Conservation (phyloP, 768 basidiomycete genomes). For the Xerocomellus intermedius region DNA sequence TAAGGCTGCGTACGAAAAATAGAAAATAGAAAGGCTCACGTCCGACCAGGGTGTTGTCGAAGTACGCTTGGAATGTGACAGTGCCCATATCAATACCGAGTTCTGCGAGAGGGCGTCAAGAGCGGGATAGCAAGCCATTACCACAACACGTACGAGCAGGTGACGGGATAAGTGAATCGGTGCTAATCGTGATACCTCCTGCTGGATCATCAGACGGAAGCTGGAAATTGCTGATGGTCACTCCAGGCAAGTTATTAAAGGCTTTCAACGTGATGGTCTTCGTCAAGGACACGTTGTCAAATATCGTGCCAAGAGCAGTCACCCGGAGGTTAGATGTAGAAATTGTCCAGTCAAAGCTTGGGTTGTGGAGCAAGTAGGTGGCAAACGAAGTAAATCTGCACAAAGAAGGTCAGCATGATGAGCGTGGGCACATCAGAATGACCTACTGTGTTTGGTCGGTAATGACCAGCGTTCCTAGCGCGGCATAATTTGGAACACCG, state of each 20-base stretch:
- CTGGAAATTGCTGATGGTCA: conserved; percentile 69
- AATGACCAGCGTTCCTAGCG: conserved; percentile 54
- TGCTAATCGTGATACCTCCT: conserved; percentile 70
- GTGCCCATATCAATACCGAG: conserved; percentile 69
- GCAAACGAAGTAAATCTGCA: conserved; percentile 64
- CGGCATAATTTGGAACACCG: conserved; percentile 62
- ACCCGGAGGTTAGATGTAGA: conserved; percentile 63
- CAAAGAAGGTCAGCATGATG: background rate
- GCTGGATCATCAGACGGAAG: conserved; percentile 65
- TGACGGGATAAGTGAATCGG: conserved; percentile 64
- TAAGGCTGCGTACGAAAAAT: background rate
- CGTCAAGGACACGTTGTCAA: conserved; percentile 59
- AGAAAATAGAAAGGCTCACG: conserved; percentile 42
- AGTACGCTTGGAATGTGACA: conserved; percentile 61
- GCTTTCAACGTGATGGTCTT: conserved; percentile 66
- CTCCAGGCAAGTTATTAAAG: conserved; percentile 68
- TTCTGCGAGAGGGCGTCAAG: conserved; percentile 40
- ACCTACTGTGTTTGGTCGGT: conserved; percentile 49
- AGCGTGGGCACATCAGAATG: background rate
- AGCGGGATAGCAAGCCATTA: background rate
- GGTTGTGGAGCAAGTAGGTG: conserved; percentile 61
- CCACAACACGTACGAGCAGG: conserved; percentile 51
- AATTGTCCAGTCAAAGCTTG: conserved; percentile 67
- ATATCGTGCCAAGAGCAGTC: conserved; percentile 65
- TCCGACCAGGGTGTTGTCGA: conserved; percentile 54